Evolutionary conservation across 306 rosid genomes (phyloP).

Genomic region (Myrica gale): DNA sequence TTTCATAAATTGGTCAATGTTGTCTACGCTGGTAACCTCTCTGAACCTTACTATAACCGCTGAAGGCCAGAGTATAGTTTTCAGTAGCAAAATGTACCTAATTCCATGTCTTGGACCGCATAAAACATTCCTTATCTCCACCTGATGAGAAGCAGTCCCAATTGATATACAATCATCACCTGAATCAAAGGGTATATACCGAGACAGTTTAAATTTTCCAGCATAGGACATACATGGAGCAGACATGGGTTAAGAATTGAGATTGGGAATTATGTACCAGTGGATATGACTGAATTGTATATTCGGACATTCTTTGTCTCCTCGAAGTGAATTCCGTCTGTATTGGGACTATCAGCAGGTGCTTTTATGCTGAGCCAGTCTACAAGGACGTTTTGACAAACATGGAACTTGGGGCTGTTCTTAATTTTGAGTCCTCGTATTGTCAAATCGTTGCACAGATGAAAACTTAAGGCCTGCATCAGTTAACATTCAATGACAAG

Average conservation of each 20-base stretch:
- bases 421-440: constrained; percentile 40
- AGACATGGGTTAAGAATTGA: not conserved
- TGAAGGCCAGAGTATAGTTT: too few species aligned
- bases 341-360: constrained; percentile 48
- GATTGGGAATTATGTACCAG: constrained; percentile 22
- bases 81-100: constrained; percentile 30
- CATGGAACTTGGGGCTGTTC: constrained; percentile 51
- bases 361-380: constrained; percentile 42
- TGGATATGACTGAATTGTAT: constrained; percentile 41
- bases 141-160: constrained; percentile 50
- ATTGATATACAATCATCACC: constrained; percentile 65
- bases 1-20: too few species aligned
- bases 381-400: constrained; percentile 40
- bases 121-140: constrained; percentile 46
- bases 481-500: constrained; percentile 6
- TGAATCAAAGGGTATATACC: not conserved
- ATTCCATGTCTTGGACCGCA: constrained; percentile 70
- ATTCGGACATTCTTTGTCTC: constrained; percentile 41
- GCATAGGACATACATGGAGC: not conserved
- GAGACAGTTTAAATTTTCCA: too few species aligned
- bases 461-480: constrained; percentile 50
- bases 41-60: too few species aligned
- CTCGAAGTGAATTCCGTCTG: constrained; percentile 62
- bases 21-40: too few species aligned
- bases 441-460: constrained; percentile 40